Conservation (phyloP, 139 green algal species). For the Volvox reticuliferus region DNA sequence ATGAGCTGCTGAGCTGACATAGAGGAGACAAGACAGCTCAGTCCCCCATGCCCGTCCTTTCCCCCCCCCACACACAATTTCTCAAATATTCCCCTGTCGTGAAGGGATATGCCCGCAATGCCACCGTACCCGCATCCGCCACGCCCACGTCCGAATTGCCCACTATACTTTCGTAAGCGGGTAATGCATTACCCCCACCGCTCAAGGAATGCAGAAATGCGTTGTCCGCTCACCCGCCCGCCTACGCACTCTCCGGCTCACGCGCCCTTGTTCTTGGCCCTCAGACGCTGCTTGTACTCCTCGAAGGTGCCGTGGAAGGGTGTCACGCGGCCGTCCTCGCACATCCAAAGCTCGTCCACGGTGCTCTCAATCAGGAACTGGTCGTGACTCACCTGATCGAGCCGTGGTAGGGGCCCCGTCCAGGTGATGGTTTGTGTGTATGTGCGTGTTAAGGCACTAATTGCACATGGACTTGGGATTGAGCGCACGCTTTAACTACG, state of each 20-base stretch:
- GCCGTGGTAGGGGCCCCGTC: neutral
- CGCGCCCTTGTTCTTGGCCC: slow-evolving; percentile 8
- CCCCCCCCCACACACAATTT: no score
- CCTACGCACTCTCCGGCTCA: neutral
- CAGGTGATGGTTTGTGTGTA: no score
- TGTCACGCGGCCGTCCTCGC: slow-evolving; percentile 64
- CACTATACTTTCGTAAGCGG: neutral
- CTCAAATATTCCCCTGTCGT: neutral
- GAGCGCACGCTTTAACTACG: no score
- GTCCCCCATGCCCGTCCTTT: no score
- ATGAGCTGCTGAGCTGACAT: no score
- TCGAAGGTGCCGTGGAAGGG: slow-evolving; percentile 86
- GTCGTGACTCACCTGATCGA: slow-evolving; percentile 71
- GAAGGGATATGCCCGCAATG: neutral
- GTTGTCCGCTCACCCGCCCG: no score
- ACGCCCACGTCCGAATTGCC: neutral
- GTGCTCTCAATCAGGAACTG: slow-evolving; percentile 89
- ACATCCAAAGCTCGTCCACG: slow-evolving; percentile 90
- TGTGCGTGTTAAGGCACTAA: no score
- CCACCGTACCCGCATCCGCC: neutral
- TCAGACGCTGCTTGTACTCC: slow-evolving; percentile 83
- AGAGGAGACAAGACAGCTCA: no score
- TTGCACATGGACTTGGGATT: no score
- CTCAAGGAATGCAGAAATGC: neutral
- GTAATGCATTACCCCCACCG: no score